phyloP scores from a whole-genome alignment of 495 filamentous ascomycete genomes.

The Polyplosphaeria fusca region DNA sequence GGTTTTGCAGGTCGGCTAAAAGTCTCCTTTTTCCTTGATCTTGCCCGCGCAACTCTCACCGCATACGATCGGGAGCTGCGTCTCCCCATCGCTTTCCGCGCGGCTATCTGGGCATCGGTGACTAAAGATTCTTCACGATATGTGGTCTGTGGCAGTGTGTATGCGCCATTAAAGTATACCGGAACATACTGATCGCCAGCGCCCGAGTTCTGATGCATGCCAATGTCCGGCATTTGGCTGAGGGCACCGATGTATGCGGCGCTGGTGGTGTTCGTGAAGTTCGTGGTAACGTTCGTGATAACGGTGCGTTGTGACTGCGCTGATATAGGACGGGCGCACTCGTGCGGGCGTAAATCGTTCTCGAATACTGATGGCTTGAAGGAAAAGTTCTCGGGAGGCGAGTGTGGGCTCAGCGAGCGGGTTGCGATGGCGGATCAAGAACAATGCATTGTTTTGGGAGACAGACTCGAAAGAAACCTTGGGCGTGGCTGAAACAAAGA shows the following conservation, averaged over 20 bases:
- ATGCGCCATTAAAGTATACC: conserved; percentile 12
- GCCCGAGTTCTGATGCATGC: background rate
- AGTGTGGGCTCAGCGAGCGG: too few species aligned
- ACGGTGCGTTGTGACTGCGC: too few species aligned
- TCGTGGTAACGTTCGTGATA: background rate
- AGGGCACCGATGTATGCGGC: background rate
- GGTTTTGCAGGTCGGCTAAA: conserved; percentile 22
- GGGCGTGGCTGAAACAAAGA: conserved; percentile 25
- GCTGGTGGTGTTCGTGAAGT: background rate
- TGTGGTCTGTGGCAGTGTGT: conserved; percentile 6
- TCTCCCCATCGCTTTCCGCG: conserved; percentile 30
- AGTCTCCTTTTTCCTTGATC: conserved; percentile 29
- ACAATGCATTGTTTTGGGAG: conserved; percentile 31
- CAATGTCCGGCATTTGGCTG: background rate
- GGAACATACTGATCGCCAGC: background rate
- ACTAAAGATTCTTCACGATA: conserved; percentile 3
- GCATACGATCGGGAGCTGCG: conserved; percentile 24
- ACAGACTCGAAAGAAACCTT: conserved; percentile 6
- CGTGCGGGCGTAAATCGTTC: too few species aligned
- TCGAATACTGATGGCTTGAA: too few species aligned
- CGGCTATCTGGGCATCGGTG: conserved; percentile 29
- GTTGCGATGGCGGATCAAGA: background rate
- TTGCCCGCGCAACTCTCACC: conserved; percentile 11
- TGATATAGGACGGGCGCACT: too few species aligned
- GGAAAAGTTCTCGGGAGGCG: too few species aligned